phyloP scores from a whole-genome alignment of 805 yeast genomes.

The Zygosaccharomyces bailii region DNA sequence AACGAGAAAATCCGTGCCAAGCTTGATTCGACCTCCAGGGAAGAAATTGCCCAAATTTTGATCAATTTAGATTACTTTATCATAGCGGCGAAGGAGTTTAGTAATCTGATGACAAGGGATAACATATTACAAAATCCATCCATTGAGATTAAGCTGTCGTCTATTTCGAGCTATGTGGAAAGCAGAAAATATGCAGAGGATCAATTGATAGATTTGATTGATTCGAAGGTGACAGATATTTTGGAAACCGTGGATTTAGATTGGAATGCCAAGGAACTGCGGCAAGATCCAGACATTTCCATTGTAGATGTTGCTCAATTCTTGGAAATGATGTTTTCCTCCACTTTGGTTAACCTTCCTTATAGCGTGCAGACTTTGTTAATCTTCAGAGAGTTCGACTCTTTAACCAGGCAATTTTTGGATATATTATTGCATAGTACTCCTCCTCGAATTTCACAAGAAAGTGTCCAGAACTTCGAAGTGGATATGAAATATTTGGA shows the following conservation, averaged over 20 bases:
- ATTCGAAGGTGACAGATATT: slow-evolving; percentile 71
- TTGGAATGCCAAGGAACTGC: slow-evolving; percentile 58
- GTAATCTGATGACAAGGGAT: slow-evolving; percentile 40
- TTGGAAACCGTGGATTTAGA: slow-evolving; percentile 83
- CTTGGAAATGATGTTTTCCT: slow-evolving; percentile 77
- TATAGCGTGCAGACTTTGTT: slow-evolving; percentile 70
- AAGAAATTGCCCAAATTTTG: slow-evolving; percentile 83
- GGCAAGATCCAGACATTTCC: slow-evolving; percentile 64
- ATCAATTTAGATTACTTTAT: slow-evolving; percentile 86
- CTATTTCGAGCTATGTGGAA: slow-evolving; percentile 52
- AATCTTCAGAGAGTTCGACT: slow-evolving; percentile 83
- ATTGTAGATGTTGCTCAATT: slow-evolving; percentile 82
- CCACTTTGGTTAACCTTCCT: slow-evolving; percentile 81
- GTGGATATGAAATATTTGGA: slow-evolving; percentile 78
- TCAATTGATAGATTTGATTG: slow-evolving; percentile 77
- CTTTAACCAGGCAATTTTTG: slow-evolving; percentile 68
- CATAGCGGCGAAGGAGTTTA: slow-evolving; percentile 66
- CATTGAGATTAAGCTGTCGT: slow-evolving; percentile 44
- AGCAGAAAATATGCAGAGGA: slow-evolving; percentile 73
- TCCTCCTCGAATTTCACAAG: slow-evolving; percentile 50
- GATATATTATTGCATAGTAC: slow-evolving; percentile 53
- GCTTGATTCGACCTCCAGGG: slow-evolving; percentile 72
- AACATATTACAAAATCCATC: slow-evolving; percentile 37
- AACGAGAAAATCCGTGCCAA: slow-evolving; percentile 58
- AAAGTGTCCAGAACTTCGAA: slow-evolving; percentile 69